Evolutionary conservation across 1,139 yeast species (phyloP).

Genomic region (Lodderomyces beijingensis): DNA sequence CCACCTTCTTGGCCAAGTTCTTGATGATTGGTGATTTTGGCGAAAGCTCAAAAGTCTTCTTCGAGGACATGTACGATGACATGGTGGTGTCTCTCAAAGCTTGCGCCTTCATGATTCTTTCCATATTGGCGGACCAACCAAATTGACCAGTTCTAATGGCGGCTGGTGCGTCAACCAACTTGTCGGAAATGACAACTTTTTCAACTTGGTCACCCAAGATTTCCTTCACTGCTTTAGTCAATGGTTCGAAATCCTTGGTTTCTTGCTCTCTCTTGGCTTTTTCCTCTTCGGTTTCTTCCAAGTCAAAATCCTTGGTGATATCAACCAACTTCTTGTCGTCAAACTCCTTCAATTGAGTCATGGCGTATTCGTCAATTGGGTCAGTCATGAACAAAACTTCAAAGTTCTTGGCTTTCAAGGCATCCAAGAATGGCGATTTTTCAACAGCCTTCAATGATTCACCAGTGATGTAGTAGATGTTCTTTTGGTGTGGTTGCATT

Average conservation of each 20-base stretch:
- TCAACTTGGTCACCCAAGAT: constrained; percentile 98
- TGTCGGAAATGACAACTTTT: constrained; percentile 97
- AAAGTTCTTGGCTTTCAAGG: constrained; percentile 96
- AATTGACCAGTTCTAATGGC: constrained; percentile 99
- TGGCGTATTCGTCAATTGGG: constrained; percentile 99
- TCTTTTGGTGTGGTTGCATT: constrained; percentile 99
- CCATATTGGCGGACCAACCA: constrained; percentile 99
- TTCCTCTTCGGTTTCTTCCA: constrained; percentile 99
- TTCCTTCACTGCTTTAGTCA: constrained; percentile 94
- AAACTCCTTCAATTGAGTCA: constrained; percentile 98
- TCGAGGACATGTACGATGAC: constrained; percentile 99
- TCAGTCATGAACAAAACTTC: constrained; percentile 97
- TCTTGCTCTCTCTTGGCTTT: constrained; percentile 91
- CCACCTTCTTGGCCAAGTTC: constrained; percentile 96
- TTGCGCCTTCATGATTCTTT: constrained; percentile 99
- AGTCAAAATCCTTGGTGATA: constrained; percentile 98
- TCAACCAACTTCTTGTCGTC: constrained; percentile 99
- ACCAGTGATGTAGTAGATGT: constrained; percentile 98
- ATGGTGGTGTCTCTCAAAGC: constrained; percentile 98
- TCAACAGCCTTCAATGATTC: constrained; percentile 97
- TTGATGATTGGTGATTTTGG: constrained; percentile 93
- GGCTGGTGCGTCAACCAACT: constrained; percentile 98
- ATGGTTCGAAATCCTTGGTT: constrained; percentile 85
- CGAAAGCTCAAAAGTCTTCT: constrained; percentile 98
- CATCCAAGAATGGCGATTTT: constrained; percentile 99